phyloP scores from a whole-genome alignment of 495 filamentous ascomycete genomes.

The Xylaria flabelliformis region DNA sequence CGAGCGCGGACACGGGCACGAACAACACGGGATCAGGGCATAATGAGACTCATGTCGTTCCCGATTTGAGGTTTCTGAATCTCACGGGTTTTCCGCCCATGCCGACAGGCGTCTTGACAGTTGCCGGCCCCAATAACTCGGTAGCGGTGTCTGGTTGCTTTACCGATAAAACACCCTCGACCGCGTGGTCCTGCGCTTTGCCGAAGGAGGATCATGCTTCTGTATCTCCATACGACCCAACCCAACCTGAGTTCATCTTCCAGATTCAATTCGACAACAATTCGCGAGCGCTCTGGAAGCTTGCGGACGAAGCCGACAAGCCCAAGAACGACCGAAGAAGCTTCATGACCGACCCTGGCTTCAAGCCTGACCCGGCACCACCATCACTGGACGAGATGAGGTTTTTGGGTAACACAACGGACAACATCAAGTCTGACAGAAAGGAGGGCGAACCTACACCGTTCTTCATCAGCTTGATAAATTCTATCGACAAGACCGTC shows the following conservation, averaged over 20 bases:
- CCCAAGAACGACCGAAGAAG: slow-evolving; percentile 9
- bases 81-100: slow-evolving; percentile 86
- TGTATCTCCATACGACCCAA: slow-evolving; percentile 63
- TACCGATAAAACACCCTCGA: slow-evolving; percentile 53
- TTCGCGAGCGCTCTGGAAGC: slow-evolving; percentile 56
- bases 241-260: slow-evolving; percentile 78
- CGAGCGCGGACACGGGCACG: slow-evolving; percentile 32
- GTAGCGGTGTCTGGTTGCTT: slow-evolving; percentile 69
- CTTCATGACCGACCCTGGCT: slow-evolving; percentile 40
- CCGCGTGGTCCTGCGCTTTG: slow-evolving; percentile 81
- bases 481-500: slow-evolving; percentile 40
- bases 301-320: slow-evolving; percentile 34
- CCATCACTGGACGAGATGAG: slow-evolving; percentile 71
- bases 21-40: not conserved
- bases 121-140: slow-evolving; percentile 68
- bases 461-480: slow-evolving; percentile 66
- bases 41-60: slow-evolving; percentile 37
- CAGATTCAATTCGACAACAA: slow-evolving; percentile 82
- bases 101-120: slow-evolving; percentile 78
- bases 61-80: slow-evolving; percentile 57
- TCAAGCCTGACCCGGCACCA: slow-evolving; percentile 65
- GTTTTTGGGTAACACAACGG: slow-evolving; percentile 86
- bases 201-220: slow-evolving; percentile 74
- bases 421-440: slow-evolving; percentile 63
- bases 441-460: slow-evolving; percentile 72